Conservation (phyloP, 176 grass and related monocot species). For the Lolium multiflorum region DNA sequence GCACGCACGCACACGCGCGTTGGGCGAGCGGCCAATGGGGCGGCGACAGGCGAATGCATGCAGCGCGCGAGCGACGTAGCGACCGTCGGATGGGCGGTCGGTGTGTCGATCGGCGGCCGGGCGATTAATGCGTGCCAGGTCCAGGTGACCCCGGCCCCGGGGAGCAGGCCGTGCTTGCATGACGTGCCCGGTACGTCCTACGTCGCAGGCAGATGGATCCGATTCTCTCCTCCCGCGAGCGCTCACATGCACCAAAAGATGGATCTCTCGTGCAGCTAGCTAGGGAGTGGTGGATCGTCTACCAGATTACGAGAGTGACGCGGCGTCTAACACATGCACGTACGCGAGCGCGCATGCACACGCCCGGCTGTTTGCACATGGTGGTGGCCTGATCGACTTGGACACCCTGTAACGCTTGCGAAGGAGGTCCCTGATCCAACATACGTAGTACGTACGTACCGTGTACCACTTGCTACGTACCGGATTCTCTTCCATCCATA, state of each 20-base stretch:
- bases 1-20: no score
- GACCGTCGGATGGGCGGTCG: conserved; percentile 17
- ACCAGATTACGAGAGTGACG: conserved; percentile 50
- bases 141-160: not conserved
- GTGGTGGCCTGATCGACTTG: not conserved
- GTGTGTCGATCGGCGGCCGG: not conserved
- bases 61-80: not conserved
- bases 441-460: not conserved
- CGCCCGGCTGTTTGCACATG: not conserved
- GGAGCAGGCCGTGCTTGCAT: not conserved
- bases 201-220: no score
- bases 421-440: not conserved
- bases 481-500: not conserved
- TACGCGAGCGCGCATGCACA: not conserved
- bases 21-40: conserved; percentile 1
- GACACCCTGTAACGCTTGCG: not conserved
- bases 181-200: not conserved
- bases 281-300: not conserved
- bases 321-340: conserved; percentile 36
- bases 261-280: not conserved
- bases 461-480: not conserved
- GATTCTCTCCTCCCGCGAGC: no score
- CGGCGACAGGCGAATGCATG: conserved; percentile 24
- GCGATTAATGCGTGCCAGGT: not conserved
- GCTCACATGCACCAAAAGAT: conserved; percentile 42